A percentile compares a stretch with the other conserved stretches of the same genome.
Evolutionary conservation across 2,329 filamentous ascomycete genomes (phyloP).

Genomic region (Ciborinia camelliae): DNA sequence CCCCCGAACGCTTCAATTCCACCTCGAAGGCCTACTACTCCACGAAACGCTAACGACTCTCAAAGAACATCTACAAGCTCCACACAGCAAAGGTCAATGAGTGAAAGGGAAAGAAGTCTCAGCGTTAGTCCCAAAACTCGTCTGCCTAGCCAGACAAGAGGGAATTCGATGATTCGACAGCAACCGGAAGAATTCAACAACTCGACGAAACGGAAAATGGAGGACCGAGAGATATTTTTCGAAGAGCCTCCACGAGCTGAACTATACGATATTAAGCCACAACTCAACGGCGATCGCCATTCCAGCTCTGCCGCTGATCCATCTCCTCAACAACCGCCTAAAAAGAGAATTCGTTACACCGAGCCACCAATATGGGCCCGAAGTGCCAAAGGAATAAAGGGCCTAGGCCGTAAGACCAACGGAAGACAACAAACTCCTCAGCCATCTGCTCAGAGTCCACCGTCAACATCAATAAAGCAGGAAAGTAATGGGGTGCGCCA

Average conservation of each 20-base stretch:
- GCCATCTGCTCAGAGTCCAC: slow-evolving; percentile 18
- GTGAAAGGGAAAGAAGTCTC: slow-evolving; percentile 65
- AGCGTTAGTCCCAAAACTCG: slow-evolving; percentile 78
- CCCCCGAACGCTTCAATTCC: slow-evolving; percentile 40
- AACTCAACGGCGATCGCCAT: slow-evolving; percentile 29
- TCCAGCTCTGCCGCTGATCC: slow-evolving; percentile 20
- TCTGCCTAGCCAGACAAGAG: slow-evolving; percentile 40
- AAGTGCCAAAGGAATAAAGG: slow-evolving; percentile 28
- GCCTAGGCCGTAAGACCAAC: slow-evolving; percentile 27
- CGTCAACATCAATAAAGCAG: slow-evolving; percentile 24
- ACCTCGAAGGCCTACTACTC: slow-evolving; percentile 43
- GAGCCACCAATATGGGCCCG: slow-evolving; percentile 50
- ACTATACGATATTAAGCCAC: slow-evolving; percentile 22
- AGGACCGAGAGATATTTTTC: slow-evolving; percentile 29
- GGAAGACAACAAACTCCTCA: slow-evolving; percentile 24
- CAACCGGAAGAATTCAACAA: slow-evolving; percentile 28
- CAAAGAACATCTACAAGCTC: slow-evolving; percentile 45
- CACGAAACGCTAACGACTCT: slow-evolving; percentile 45
- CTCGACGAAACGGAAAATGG: slow-evolving; percentile 34
- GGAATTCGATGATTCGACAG: slow-evolving; percentile 19
- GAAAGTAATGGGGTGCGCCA: slow-evolving; percentile 33
- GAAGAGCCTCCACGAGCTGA: slow-evolving; percentile 25
- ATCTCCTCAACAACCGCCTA: slow-evolving; percentile 42
- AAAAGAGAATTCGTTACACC: slow-evolving; percentile 49
- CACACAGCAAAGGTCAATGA: slow-evolving; percentile 47